phyloP scores from a whole-genome alignment of 768 basidiomycete genomes.

The Solioccasus polychromus region DNA sequence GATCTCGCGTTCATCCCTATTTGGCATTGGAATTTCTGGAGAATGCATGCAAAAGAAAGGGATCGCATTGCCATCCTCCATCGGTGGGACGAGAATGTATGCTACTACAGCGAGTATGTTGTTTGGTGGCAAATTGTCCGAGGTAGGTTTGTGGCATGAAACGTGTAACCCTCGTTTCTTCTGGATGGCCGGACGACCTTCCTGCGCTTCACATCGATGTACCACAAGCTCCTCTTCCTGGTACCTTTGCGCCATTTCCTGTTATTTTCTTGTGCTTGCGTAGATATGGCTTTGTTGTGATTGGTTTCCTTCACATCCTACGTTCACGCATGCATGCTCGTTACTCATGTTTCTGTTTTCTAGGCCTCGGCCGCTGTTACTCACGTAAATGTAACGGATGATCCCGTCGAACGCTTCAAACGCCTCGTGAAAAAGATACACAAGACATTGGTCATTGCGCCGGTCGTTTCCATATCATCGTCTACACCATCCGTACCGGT shows the following conservation, averaged over 20 bases:
- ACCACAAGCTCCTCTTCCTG: too few relatives aligned
- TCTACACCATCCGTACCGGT: constrained; percentile 11
- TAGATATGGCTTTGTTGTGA: constrained; percentile 8
- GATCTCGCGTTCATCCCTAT: constrained; percentile 26
- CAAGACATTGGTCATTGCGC: constrained; percentile 57
- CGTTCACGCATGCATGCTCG: constrained; percentile 5
- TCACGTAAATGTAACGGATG: constrained; percentile 1
- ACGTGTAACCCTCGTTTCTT: constrained; percentile 9
- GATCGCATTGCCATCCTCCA: neutral
- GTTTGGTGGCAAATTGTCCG: constrained; percentile 35
- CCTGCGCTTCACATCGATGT: neutral
- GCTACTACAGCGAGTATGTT: constrained; percentile 42
- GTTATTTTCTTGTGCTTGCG: constrained; percentile 1
- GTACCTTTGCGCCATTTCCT: neutral
- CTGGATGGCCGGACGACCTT: neutral
- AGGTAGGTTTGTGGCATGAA: constrained; percentile 14
- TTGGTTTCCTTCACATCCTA: constrained; percentile 5
- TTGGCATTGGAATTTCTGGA: constrained; percentile 11
- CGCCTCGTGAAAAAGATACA: constrained; percentile 67
- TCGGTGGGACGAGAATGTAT: neutral
- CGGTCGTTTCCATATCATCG: constrained; percentile 41
- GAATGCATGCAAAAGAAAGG: constrained; percentile 2
- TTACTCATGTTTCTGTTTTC: constrained; percentile 10
- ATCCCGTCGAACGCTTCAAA: constrained; percentile 38
- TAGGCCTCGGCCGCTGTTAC: constrained; percentile 5